These are phyloP conservation scores for Triglochin maritima DNA, from an alignment of 106 monocot genomes.

Conservation along the genomic window DNA sequence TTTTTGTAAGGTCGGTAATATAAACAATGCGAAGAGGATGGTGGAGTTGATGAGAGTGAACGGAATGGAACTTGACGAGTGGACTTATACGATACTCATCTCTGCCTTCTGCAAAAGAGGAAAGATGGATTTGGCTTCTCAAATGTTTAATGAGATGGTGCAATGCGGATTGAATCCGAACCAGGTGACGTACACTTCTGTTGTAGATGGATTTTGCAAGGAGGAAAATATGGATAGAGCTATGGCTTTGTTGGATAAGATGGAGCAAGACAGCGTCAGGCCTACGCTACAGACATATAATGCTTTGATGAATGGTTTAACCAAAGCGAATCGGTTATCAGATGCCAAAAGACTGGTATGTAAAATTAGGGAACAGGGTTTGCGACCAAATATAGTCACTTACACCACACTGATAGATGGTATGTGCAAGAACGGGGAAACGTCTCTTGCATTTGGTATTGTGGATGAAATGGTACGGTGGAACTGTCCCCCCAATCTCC, in stretches of 20 bases:
- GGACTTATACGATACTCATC: slow-evolving; percentile 67
- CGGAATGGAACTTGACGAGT: slow-evolving; percentile 55
- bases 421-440: slow-evolving; percentile 56
- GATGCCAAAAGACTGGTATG: slow-evolving; percentile 33
- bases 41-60: slow-evolving; percentile 61
- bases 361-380: slow-evolving; percentile 29
- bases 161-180: slow-evolving; percentile 42
- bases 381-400: slow-evolving; percentile 67
- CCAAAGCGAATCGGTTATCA: slow-evolving; percentile 41
- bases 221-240: slow-evolving; percentile 51
- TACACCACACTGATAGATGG: slow-evolving; percentile 66
- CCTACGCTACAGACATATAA: slow-evolving; percentile 62
- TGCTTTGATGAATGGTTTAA: slow-evolving; percentile 57
- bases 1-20: slow-evolving; percentile 53
- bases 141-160: slow-evolving; percentile 46
- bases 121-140: slow-evolving; percentile 46
- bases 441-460: slow-evolving; percentile 33
- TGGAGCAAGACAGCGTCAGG: slow-evolving; percentile 41
- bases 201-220: slow-evolving; percentile 79
- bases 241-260: slow-evolving; percentile 33
- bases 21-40: slow-evolving; percentile 52
- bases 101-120: slow-evolving; percentile 54
- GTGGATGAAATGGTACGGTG: slow-evolving; percentile 47
- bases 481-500: slow-evolving; percentile 47
- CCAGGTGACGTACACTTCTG: slow-evolving; percentile 49